Percentiles rank a stretch among this genome's conserved stretches.
These are phyloP conservation scores for Hortaea werneckii DNA, from an alignment of 2,329 filamentous ascomycete species.

Conservation along the genomic window DNA sequence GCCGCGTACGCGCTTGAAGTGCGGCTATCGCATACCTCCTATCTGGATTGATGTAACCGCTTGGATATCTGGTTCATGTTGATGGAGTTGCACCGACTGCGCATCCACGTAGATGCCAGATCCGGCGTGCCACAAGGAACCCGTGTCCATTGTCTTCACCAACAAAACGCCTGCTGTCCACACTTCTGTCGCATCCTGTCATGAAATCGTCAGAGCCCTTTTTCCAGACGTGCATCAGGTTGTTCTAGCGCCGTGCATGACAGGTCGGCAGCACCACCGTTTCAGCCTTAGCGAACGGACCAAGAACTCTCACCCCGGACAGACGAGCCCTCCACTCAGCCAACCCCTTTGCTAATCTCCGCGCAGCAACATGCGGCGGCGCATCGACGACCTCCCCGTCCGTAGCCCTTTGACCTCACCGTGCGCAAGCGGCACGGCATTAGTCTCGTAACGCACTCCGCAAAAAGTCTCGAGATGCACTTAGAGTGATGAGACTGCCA, in stretches of 20 bases:
- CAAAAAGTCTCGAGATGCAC: neutral
- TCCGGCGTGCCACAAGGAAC: no score
- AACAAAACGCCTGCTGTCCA: no score
- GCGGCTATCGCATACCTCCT: no score
- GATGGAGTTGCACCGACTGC: no score
- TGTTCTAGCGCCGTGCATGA: neutral
- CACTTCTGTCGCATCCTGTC: no score
- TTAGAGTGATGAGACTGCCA: no score
- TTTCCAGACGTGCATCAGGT: neutral
- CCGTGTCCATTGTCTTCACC: no score
- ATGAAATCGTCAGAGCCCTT: no score
- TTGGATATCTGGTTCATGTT: no score
- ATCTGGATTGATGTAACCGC: no score
- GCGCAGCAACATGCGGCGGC: neutral
- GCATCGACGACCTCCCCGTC: neutral
- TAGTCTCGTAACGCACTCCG: neutral
- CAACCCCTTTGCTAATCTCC: neutral
- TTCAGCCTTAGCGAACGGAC: constrained; percentile 1
- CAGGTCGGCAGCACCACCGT: neutral
- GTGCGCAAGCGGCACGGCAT: neutral
- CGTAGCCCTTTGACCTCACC: neutral
- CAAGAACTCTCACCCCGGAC: neutral
- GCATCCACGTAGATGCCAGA: no score
- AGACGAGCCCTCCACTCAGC: neutral
- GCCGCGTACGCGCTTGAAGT: no score